Percentiles rank a stretch among this genome's conserved stretches.
phyloP scores from a whole-genome alignment of 2,329 filamentous ascomycete species.

The Magnaporthiopsis poae region DNA sequence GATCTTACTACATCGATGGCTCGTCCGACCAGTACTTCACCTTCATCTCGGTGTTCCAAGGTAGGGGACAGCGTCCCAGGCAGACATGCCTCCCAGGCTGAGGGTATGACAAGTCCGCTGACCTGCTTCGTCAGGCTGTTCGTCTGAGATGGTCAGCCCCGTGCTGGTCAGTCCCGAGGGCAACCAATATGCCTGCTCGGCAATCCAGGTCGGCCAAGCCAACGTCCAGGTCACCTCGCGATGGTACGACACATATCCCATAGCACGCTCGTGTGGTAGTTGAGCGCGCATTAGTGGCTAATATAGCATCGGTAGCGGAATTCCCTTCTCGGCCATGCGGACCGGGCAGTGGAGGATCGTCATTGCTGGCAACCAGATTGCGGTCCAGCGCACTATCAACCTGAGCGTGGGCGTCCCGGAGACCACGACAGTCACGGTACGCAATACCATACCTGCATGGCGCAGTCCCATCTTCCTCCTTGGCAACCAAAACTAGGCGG shows the following conservation, averaged over 20 bases:
- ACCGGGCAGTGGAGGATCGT: conserved; percentile 29
- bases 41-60: conserved; percentile 28
- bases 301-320: conserved; percentile 18
- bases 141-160: conserved; percentile 24
- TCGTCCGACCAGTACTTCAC: conserved; percentile 28
- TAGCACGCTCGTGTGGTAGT: not conserved
- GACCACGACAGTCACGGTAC: conserved; percentile 25
- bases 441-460: conserved; percentile 7
- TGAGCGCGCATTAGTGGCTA: too few species aligned
- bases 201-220: conserved; percentile 24
- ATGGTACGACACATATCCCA: conserved; percentile 21
- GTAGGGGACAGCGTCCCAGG: not conserved
- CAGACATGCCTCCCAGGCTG: not conserved
- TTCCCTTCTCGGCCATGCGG: conserved; percentile 27
- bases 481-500: too few species aligned
- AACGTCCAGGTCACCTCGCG: conserved; percentile 26
- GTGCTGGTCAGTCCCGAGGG: conserved; percentile 24
- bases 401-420: conserved; percentile 24
- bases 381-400: conserved; percentile 26
- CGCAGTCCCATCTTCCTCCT: not conserved
- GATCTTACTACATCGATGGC: conserved; percentile 28
- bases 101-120: not conserved
- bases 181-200: conserved; percentile 26
- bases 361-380: conserved; percentile 25
- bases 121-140: conserved; percentile 20